Percentiles rank a stretch among this genome's conserved stretches.
phyloP scores from a whole-genome alignment of 139 green algal species.

The Klebsormidium nitens region DNA sequence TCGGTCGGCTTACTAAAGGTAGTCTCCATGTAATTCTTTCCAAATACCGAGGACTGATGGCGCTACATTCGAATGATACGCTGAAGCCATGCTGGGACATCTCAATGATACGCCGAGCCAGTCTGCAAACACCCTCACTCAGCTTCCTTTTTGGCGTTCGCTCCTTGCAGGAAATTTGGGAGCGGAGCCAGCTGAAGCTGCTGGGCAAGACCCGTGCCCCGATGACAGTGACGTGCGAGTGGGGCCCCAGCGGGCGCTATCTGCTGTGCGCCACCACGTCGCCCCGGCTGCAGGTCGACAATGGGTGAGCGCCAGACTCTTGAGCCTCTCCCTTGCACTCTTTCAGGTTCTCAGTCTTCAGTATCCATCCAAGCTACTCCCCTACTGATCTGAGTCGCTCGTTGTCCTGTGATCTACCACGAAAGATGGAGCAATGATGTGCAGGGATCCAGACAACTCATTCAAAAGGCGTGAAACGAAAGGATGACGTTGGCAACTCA shows the following conservation, averaged over 20 bases:
- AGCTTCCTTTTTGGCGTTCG: too few relatives aligned
- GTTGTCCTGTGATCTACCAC: background rate
- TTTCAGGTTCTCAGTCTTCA: background rate
- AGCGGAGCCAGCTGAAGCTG: conserved; percentile 1
- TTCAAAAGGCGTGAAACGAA: background rate
- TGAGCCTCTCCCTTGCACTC: background rate
- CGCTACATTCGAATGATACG: too few relatives aligned
- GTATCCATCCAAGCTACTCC: background rate
- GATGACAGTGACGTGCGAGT: conserved; percentile 58
- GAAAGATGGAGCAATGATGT: background rate
- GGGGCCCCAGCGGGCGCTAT: conserved; percentile 77
- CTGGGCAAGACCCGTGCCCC: conserved; percentile 19
- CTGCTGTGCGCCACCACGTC: conserved; percentile 78
- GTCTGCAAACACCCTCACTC: too few relatives aligned
- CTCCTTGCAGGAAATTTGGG: conserved; percentile 40
- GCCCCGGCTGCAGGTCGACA: conserved; percentile 91
- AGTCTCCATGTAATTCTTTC: too few relatives aligned
- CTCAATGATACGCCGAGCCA: too few relatives aligned
- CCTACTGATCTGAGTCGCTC: background rate
- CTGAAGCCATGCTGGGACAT: too few relatives aligned
- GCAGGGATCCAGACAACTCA: too few relatives aligned
- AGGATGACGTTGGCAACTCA: background rate
- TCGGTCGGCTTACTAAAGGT: too few relatives aligned
- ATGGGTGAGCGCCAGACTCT: conserved; percentile 48
- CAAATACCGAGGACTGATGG: too few relatives aligned